Conservation (phyloP, 106 monocot species). For the Platanthera zijinensis region DNA sequence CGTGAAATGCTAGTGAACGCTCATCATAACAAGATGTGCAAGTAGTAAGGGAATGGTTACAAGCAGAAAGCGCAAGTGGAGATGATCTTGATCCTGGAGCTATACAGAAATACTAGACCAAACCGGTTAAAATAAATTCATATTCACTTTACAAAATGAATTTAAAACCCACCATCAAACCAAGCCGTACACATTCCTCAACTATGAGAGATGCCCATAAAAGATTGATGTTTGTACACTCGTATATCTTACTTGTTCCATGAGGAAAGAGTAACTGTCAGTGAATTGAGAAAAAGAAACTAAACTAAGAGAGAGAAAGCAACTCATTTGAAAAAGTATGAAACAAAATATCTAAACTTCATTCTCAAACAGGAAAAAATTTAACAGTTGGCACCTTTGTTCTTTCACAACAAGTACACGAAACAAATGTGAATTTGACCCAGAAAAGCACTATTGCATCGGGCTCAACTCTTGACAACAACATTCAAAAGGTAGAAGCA, state of each 20-base stretch:
- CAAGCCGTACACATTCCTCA: conserved; percentile 88
- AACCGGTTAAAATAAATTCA: conserved; percentile 22
- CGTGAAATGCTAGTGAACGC: conserved; percentile 89
- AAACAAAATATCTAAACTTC: not conserved
- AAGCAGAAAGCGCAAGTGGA: conserved; percentile 85
- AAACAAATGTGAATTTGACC: not conserved
- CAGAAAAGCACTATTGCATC: not conserved
- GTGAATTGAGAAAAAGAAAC: conserved; percentile 2
- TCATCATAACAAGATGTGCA: conserved; percentile 93
- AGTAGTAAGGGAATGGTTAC: conserved; percentile 57
- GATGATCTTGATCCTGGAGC: conserved; percentile 98
- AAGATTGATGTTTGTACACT: conserved; percentile 61
- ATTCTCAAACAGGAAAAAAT: not conserved
- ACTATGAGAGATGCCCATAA: conserved; percentile 90
- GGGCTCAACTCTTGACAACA: not conserved
- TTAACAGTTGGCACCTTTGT: not conserved
- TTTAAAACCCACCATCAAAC: conserved; percentile 55
- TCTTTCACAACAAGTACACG: not conserved
- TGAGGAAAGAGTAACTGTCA: conserved; percentile 26
- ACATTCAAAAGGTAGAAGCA: not conserved
- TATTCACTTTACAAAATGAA: not conserved
- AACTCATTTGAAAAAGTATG: not conserved
- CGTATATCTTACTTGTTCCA: conserved; percentile 25
- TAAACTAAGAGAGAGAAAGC: not conserved
- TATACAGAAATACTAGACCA: conserved; percentile 87